Evolutionary conservation across 495 filamentous ascomycete species (phyloP).

Genomic region (Pyrenopolyporus hunteri): DNA sequence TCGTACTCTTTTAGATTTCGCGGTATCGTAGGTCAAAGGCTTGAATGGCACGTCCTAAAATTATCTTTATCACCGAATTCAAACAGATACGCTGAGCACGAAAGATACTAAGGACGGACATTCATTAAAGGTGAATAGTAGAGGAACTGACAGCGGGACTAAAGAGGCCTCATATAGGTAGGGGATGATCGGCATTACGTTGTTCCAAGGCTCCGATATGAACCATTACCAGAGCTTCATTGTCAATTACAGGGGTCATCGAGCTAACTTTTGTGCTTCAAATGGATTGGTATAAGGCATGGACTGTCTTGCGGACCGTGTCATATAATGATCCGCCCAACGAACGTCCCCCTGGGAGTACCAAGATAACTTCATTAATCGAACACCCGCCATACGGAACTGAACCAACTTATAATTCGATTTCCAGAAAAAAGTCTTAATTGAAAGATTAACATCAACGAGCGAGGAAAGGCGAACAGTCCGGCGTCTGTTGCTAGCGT

Average conservation of each 20-base stretch:
- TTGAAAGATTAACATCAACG: no score
- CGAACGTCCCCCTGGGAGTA: no score
- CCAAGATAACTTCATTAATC: no score
- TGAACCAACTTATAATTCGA: no score
- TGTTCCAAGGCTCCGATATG: background rate
- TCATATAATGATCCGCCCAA: no score
- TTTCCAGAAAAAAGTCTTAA: no score
- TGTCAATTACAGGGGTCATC: background rate
- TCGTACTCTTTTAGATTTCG: slow-evolving; percentile 17
- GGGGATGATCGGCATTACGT: background rate
- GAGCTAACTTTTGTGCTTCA: no score
- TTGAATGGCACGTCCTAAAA: background rate
- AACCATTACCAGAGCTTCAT: background rate
- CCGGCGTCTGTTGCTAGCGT: no score
- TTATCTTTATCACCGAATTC: slow-evolving; percentile 12
- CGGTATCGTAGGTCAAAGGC: slow-evolving; percentile 11
- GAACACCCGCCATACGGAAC: no score
- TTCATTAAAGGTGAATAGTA: background rate
- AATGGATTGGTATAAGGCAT: no score
- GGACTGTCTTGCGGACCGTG: no score
- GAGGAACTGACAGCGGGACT: background rate
- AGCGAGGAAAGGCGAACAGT: no score
- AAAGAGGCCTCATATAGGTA: slow-evolving; percentile 1
- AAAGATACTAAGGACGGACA: background rate
- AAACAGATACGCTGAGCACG: background rate